Conservation (phyloP, 768 basidiomycete species). For the Lentinus tigrinus region DNA sequence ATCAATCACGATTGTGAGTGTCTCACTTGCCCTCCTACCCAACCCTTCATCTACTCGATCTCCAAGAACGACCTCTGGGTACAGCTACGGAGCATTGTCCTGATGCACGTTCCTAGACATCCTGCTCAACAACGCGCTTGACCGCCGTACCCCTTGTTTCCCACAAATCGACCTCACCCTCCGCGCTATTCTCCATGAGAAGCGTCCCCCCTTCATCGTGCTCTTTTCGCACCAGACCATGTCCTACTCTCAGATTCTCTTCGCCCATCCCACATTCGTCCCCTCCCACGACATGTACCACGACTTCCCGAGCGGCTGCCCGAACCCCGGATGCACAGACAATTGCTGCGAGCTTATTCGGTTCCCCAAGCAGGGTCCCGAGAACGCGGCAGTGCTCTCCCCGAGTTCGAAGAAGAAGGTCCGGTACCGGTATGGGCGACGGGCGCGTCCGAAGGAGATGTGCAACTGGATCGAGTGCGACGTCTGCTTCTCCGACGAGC, state of each 20-base stretch:
- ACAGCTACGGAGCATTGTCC: neutral
- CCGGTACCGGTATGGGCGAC: slow-evolving; percentile 36
- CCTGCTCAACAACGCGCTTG: slow-evolving; percentile 64
- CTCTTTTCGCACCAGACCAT: slow-evolving; percentile 80
- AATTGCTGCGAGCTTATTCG: slow-evolving; percentile 78
- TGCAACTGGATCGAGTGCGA: slow-evolving; percentile 83
- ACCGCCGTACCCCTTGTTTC: slow-evolving; percentile 74
- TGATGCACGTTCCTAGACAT: slow-evolving; percentile 42
- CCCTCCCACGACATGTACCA: slow-evolving; percentile 71
- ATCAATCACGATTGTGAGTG: slow-evolving; percentile 71
- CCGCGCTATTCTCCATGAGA: slow-evolving; percentile 74
- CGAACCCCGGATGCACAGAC: slow-evolving; percentile 75
- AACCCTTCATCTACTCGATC: neutral
- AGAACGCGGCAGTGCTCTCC: slow-evolving; percentile 60
- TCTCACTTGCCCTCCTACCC: neutral
- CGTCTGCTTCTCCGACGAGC: slow-evolving; percentile 54
- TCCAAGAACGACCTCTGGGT: neutral
- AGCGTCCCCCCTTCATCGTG: slow-evolving; percentile 72
- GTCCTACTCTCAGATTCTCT: slow-evolving; percentile 80
- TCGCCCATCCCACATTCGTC: slow-evolving; percentile 69
- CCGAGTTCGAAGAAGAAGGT: slow-evolving; percentile 55
- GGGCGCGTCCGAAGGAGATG: slow-evolving; percentile 59
- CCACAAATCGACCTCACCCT: slow-evolving; percentile 79
- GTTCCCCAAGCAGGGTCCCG: slow-evolving; percentile 65
- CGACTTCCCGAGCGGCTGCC: slow-evolving; percentile 78